These are phyloP conservation scores for Barnettozyma californica DNA, from an alignment of 805 yeast species.

Conservation along the genomic window DNA sequence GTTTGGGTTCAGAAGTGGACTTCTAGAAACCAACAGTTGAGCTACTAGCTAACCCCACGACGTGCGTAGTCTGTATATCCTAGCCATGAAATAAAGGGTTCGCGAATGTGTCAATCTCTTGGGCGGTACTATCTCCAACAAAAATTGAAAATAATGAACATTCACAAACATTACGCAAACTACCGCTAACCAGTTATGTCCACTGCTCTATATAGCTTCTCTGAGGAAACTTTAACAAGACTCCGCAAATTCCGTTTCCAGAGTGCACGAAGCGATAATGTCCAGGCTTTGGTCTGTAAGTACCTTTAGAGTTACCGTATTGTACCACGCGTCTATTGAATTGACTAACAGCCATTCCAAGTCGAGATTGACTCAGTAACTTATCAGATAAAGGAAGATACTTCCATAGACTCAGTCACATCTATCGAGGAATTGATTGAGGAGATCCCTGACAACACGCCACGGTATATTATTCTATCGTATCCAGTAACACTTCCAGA, in stretches of 20 bases:
- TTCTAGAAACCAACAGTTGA: slow-evolving; percentile 17
- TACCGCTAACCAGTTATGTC: slow-evolving; percentile 25
- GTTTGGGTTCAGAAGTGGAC: slow-evolving; percentile 29
- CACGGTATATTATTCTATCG: slow-evolving; percentile 70
- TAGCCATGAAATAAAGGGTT: neutral
- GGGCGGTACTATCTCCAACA: neutral
- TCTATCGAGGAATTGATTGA: slow-evolving; percentile 62
- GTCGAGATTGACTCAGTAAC: slow-evolving; percentile 52
- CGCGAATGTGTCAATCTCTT: neutral
- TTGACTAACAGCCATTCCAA: slow-evolving; percentile 16
- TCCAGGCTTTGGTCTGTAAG: slow-evolving; percentile 61
- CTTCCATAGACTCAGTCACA: slow-evolving; percentile 34
- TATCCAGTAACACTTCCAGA: slow-evolving; percentile 67
- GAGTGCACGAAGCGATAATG: slow-evolving; percentile 55
- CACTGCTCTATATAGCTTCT: slow-evolving; percentile 54
- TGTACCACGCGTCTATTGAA: neutral
- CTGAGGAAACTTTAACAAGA: slow-evolving; percentile 51
- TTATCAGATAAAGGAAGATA: slow-evolving; percentile 47
- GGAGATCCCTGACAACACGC: slow-evolving; percentile 75
- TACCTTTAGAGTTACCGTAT: slow-evolving; percentile 5
- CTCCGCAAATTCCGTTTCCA: slow-evolving; percentile 70
- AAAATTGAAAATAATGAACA: neutral
- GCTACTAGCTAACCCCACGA: neutral
- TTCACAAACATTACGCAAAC: neutral
- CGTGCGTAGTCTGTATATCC: too few relatives aligned